Conservation (phyloP, 1,284 basidiomycete genomes). For the Veloboletus limbatus region DNA sequence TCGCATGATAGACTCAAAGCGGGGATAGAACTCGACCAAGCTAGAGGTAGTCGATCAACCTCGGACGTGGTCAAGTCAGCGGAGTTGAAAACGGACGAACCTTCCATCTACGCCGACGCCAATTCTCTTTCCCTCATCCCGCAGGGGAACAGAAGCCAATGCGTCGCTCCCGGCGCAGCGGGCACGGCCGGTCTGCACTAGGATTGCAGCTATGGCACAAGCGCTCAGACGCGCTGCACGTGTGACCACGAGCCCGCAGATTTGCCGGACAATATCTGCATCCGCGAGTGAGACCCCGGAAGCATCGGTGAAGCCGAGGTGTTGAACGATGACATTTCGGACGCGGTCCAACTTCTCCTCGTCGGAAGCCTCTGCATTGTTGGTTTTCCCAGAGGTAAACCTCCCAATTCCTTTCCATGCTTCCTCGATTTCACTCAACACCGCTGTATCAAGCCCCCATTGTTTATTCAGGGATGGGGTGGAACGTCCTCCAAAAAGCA, state of each 20-base stretch:
- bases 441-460: slow-evolving; percentile 91
- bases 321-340: slow-evolving; percentile 56
- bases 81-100: slow-evolving; percentile 38
- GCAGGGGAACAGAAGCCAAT: slow-evolving; percentile 35
- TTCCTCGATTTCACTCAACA: slow-evolving; percentile 86
- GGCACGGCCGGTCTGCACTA: slow-evolving; percentile 77
- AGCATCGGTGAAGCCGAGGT: slow-evolving; percentile 56
- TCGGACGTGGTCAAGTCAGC: neutral
- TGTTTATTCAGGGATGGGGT: slow-evolving; percentile 77
- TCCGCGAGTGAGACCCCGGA: slow-evolving; percentile 55
- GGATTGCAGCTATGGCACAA: slow-evolving; percentile 82
- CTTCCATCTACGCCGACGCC: slow-evolving; percentile 89
- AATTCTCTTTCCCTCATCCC: slow-evolving; percentile 51
- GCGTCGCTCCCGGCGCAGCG: slow-evolving; percentile 38
- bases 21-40: slow-evolving; percentile 88
- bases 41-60: slow-evolving; percentile 39
- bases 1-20: slow-evolving; percentile 75
- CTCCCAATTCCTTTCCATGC: slow-evolving; percentile 54
- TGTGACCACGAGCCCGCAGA: slow-evolving; percentile 72
- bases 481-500: slow-evolving; percentile 81
- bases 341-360: slow-evolving; percentile 45
- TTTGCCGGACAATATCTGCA: slow-evolving; percentile 82
- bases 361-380: slow-evolving; percentile 1
- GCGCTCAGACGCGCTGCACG: slow-evolving; percentile 85
- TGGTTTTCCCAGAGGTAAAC: slow-evolving; percentile 14